Base-by-base conservation (phyloP, 768 basidiomycete species). In the Lactarius pseudohatsudake region DNA sequence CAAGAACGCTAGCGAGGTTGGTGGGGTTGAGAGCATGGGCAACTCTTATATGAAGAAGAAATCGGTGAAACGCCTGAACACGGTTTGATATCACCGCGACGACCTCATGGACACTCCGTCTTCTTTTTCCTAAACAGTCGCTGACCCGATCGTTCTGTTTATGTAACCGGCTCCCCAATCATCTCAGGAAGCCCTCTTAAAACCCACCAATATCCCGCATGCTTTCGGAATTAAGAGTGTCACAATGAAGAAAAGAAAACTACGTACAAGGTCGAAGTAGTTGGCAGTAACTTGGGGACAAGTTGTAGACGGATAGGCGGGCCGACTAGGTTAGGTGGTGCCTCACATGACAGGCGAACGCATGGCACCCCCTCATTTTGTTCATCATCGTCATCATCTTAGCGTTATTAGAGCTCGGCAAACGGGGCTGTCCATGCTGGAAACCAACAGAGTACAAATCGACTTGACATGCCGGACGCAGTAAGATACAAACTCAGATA, bases 31-130 rank as follows among this genome's bases (percentile, higher is more conserved):
- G 38, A 34, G 38, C 22, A 53, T 26, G 5, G 26, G 13, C 2
- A 28, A 5, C 4, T 7, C 50, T 53, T 53, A 53, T 53, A 50
- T 50, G 22, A 50, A 22, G 40, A 18, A 26, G 54, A 22, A 20
- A 8, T 1, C 9, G 41, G 20, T 59, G 58, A 65, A 65, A 65
- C 64, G 53, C 15, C 16, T 40, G 38, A 11, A 47, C 43, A 60
- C 59, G 59, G 59, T 60, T 16, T 38, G 47, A 61, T 61, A 38
- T 26, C n/a, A 54, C 47, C 50, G 61, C 34, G 1, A 20, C 45
- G 60, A 54, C 61, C 61, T 61, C 61, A 40, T 61, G 61, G 47
- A 34, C n/a, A 13, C 59, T 3, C 28, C 0, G 41, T 11, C 30
- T 47, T 32, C 59, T 60, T 60, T 55, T 26, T 34, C 30, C 32